phyloP scores from a whole-genome alignment of 306 rosid species.

The Ochetophila trinervis region DNA sequence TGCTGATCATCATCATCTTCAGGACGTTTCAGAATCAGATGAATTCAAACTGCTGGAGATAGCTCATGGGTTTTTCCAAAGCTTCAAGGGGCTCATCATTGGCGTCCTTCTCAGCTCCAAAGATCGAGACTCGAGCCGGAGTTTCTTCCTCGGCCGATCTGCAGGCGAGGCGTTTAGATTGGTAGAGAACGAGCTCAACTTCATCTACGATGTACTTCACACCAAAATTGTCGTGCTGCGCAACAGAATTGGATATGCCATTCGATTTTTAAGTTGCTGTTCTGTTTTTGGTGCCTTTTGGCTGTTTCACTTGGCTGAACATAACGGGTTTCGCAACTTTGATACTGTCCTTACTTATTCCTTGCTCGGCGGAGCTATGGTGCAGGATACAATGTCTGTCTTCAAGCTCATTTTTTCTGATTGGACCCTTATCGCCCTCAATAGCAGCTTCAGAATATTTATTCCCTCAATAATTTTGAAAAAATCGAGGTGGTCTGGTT shows the following conservation, averaged over 20 bases:
- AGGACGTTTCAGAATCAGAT: background rate
- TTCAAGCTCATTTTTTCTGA: conserved; percentile 8
- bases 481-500: background rate
- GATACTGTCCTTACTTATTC: conserved; percentile 1
- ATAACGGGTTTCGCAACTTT: background rate
- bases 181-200: conserved; percentile 23
- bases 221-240: conserved; percentile 25
- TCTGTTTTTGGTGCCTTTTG: background rate
- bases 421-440: background rate
- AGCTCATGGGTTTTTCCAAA: conserved; percentile 9
- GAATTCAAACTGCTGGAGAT: conserved; percentile 8
- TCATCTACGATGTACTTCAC: conserved; percentile 33
- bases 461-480: background rate
- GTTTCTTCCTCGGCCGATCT: conserved; percentile 1
- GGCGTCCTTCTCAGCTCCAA: conserved; percentile 25
- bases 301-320: background rate
- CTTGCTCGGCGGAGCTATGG: conserved; percentile 1
- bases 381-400: background rate
- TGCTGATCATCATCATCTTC: background rate
- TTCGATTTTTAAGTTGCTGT: background rate
- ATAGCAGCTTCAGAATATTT: background rate
- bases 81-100: conserved; percentile 32
- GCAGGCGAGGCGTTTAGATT: conserved; percentile 5
- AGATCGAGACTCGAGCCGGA: conserved; percentile 6
- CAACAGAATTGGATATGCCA: background rate